Conservation (phyloP, 2,329 filamentous ascomycete species). For the Monilinia polystroma region DNA sequence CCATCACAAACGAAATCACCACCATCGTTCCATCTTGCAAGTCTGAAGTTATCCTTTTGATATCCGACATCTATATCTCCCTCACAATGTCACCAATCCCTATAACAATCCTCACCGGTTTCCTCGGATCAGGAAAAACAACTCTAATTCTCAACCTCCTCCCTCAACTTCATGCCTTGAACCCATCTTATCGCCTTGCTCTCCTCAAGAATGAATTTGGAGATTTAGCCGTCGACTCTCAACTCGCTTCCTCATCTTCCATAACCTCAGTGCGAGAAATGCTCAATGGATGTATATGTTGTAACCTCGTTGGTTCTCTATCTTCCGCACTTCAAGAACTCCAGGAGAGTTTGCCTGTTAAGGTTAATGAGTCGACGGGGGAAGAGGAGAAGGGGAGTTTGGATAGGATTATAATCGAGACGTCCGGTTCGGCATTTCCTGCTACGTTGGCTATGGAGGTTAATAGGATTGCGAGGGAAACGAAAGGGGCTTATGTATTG, state of each 20-base stretch:
- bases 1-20: not conserved
- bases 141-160: conserved; percentile 93
- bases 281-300: conserved; percentile 97
- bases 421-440: conserved; percentile 64
- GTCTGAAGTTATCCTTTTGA: not conserved
- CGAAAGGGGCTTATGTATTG: conserved; percentile 55
- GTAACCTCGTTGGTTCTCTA: conserved; percentile 93
- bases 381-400: conserved; percentile 44
- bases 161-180: conserved; percentile 76
- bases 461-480: conserved; percentile 59
- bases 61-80: not conserved
- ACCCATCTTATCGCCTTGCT: conserved; percentile 78
- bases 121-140: conserved; percentile 94
- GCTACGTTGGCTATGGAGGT: conserved; percentile 71
- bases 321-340: conserved; percentile 77
- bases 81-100: conserved; percentile 58
- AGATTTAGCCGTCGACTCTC: conserved; percentile 88
- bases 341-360: conserved; percentile 22
- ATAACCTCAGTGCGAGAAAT: conserved; percentile 91
- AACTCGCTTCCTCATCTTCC: conserved; percentile 77
- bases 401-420: conserved; percentile 92
- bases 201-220: conserved; percentile 98
- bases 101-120: conserved; percentile 93
- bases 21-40: not conserved
- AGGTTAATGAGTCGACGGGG: not conserved